Conservation (phyloP, 2,329 filamentous ascomycete genomes). For the Fusarium dimerum region DNA sequence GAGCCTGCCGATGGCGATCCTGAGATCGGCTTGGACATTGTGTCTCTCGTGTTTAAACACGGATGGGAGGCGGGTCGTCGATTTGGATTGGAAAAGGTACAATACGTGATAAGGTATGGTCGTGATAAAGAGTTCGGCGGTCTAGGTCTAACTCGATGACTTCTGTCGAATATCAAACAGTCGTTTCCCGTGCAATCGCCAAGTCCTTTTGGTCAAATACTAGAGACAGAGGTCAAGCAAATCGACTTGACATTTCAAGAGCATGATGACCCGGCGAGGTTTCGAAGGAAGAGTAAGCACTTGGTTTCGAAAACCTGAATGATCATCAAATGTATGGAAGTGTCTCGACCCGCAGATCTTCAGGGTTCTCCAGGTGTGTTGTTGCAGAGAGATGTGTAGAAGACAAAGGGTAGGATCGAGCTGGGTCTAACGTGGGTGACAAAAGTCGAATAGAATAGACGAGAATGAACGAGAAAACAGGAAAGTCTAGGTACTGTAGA, state of each 20-base stretch:
- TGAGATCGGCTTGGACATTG: constrained; percentile 31
- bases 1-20: constrained; percentile 34
- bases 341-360: constrained; percentile 19
- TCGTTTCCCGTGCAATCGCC: constrained; percentile 15
- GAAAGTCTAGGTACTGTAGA: constrained; percentile 9
- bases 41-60: constrained; percentile 4
- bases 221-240: constrained; percentile 13
- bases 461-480: constrained; percentile 4
- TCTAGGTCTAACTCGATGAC: background rate
- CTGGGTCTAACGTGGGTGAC: background rate
- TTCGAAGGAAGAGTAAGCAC: constrained; percentile 10
- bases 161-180: constrained; percentile 1
- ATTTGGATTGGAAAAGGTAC: background rate
- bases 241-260: constrained; percentile 10
- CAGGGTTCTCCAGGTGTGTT: constrained; percentile 28
- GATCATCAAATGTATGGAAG: constrained; percentile 3
- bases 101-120: background rate
- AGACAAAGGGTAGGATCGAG: background rate
- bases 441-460: constrained; percentile 1
- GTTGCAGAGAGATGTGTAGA: constrained; percentile 10
- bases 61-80: constrained; percentile 1
- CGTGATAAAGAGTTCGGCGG: background rate
- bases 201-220: constrained; percentile 13
- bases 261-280: constrained; percentile 20
- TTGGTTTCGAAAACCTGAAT: constrained; percentile 14